Percentiles rank a stretch among this genome's conserved stretches.
phyloP scores from a whole-genome alignment of 1,139 yeast genomes.

The Pneumocystis wakefieldiae region DNA sequence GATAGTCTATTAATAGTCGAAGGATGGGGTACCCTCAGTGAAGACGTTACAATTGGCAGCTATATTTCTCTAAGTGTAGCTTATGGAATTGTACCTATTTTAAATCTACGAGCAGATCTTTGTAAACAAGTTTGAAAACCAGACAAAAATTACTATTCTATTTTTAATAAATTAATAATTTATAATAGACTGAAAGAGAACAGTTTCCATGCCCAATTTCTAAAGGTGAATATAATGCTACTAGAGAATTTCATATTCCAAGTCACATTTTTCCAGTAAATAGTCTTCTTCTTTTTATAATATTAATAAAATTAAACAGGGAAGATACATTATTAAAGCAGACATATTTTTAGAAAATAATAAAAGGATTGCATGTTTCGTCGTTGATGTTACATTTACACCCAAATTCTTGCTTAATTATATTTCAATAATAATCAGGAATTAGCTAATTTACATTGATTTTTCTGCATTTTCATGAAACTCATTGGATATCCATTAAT shows the following conservation, averaged over 20 bases:
- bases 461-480: not conserved
- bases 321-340: not conserved
- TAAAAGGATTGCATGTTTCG: not conserved
- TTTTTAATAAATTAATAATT: not conserved
- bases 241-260: conserved; percentile 69
- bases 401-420: not conserved
- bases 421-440: not conserved
- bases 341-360: not conserved
- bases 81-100: conserved; percentile 74
- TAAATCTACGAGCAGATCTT: conserved; percentile 75
- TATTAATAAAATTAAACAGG: not conserved
- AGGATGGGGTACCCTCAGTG: conserved; percentile 50
- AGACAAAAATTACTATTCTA: not conserved
- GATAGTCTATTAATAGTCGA: conserved; percentile 65
- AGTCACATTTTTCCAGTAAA: conserved; percentile 86
- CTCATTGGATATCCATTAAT: not conserved
- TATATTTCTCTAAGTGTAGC: conserved; percentile 87
- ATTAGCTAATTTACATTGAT: not conserved
- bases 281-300: not conserved
- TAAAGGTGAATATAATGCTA: conserved; percentile 50
- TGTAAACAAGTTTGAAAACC: conserved; percentile 50
- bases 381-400: not conserved
- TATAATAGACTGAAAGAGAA: conserved; percentile 36
- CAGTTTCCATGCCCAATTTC: conserved; percentile 63
- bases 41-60: conserved; percentile 61